A percentile compares a stretch with the other conserved stretches of the same genome.
Evolutionary conservation across 805 yeast genomes (phyloP).

Genomic region (Diddensiella transvaalensis): DNA sequence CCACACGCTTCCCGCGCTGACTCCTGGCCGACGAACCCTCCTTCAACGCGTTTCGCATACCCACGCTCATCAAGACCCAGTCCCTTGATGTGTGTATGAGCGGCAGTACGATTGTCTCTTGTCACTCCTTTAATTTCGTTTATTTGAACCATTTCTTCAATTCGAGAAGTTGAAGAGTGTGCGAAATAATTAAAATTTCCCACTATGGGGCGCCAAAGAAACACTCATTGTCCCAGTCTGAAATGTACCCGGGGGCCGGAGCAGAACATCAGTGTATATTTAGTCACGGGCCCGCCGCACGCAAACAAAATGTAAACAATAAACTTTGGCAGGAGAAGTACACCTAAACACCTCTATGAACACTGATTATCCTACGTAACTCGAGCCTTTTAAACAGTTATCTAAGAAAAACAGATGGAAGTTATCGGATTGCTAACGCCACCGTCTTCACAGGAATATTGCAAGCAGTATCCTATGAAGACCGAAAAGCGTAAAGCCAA

Average conservation of each 20-base stretch:
- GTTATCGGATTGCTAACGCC: neutral
- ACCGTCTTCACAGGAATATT: slow-evolving; percentile 1
- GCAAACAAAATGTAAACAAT: neutral
- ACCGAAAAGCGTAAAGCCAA: slow-evolving; percentile 9
- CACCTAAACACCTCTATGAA: neutral
- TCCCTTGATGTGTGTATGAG: slow-evolving; percentile 96
- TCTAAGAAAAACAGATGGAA: no score
- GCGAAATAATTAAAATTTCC: no score
- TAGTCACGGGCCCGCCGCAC: neutral
- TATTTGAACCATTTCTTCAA: slow-evolving; percentile 63
- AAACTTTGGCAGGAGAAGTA: neutral
- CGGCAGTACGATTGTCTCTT: slow-evolving; percentile 75
- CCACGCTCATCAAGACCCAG: slow-evolving; percentile 91
- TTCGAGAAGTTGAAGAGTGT: no score
- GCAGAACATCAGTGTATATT: no score
- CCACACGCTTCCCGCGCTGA: slow-evolving; percentile 83
- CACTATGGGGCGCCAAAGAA: no score
- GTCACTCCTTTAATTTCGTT: slow-evolving; percentile 64
- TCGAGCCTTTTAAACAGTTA: neutral
- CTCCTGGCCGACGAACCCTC: slow-evolving; percentile 80
- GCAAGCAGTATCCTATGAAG: neutral
- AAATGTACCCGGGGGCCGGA: neutral
- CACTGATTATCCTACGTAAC: neutral
- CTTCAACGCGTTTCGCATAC: slow-evolving; percentile 75
- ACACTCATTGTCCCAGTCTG: no score